Base-by-base conservation (phyloP, 352 stramenopile genomes). In the Globisporangium ultimum region DNA sequence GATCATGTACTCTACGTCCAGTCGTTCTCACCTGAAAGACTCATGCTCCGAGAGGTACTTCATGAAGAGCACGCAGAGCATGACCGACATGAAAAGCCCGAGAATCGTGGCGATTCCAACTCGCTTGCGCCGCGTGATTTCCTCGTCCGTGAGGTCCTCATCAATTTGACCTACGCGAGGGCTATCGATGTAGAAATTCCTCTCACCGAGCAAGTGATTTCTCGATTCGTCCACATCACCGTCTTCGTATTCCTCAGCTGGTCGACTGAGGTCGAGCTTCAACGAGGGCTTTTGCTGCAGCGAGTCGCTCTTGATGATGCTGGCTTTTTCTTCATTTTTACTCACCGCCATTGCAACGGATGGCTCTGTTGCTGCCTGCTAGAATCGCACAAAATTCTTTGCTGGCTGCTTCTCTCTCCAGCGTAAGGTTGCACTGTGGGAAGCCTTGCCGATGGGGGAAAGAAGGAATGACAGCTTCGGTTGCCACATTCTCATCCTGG, bases 121-220 rank as follows among this genome's bases (percentile, higher is more conserved):
- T 28, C 73, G 69, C 28, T 76, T 68, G 10, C 82, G 82, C 4
- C 77, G 72, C 6, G 61, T 53, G 20, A 85, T 74, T 58, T 94
- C 84, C 3, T 74, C 67, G 12, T 74, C 58, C n/a, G 68, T 80
- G 28, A 80, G 55, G 24, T 82, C 63, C 34, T 73, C 71, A 40
- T 86, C 74, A 11, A 78, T 42, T 15, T 56, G 70, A 4, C 51
- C 63, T 8, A 81, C 64, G 14, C 84, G 84, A 10, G 81, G 81
- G 17, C 75, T 88, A 56, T 93, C 84, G 20, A 84, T 73, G 60
- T 91, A 93, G 15, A 93, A 48, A 54, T 88, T 91, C 12, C 64
- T 55, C 18, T 68, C 61, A 6, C 68, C 62, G 9, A 69, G 71
- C 18, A 91, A 55, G 8, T 53, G 75, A 11, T 84, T 81, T 41